These are phyloP conservation scores for Talaromyces piceae DNA, from an alignment of 2,329 filamentous ascomycete species.

Conservation along the genomic window DNA sequence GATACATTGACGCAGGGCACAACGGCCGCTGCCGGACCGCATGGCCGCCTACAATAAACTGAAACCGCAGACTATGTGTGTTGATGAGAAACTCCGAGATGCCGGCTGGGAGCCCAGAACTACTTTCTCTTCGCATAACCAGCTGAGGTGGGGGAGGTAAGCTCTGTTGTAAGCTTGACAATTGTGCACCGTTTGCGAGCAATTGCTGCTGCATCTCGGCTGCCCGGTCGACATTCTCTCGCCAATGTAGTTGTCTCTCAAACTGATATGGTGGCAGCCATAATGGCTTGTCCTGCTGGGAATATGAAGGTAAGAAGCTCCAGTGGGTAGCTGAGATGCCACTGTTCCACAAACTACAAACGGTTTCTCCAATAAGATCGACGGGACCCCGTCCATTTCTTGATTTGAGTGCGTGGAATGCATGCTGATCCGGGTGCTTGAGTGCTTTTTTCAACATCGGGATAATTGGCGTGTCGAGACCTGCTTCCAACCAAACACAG, in stretches of 20 bases:
- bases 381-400: neutral
- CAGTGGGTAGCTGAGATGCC: neutral
- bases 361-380: neutral
- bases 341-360: neutral
- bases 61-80: neutral
- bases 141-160: neutral
- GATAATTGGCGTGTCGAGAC: slow-evolving; percentile 28
- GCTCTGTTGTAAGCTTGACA: neutral
- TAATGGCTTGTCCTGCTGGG: neutral
- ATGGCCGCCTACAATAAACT: neutral
- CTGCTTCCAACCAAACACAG: slow-evolving; percentile 38
- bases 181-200: neutral
- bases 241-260: slow-evolving; percentile 25
- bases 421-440: neutral
- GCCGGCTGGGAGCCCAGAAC: neutral
- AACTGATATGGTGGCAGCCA: slow-evolving; percentile 31
- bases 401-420: neutral
- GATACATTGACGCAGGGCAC: slow-evolving; percentile 3
- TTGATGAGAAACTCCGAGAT: neutral
- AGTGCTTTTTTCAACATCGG: slow-evolving; percentile 25
- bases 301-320: neutral
- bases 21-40: neutral
- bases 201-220: neutral
- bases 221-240: slow-evolving; percentile 11
- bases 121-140: neutral